Percentiles rank a stretch among this genome's conserved stretches.
Conservation (phyloP, 805 yeast species). For the Nakazawaea ishiwadae region DNA sequence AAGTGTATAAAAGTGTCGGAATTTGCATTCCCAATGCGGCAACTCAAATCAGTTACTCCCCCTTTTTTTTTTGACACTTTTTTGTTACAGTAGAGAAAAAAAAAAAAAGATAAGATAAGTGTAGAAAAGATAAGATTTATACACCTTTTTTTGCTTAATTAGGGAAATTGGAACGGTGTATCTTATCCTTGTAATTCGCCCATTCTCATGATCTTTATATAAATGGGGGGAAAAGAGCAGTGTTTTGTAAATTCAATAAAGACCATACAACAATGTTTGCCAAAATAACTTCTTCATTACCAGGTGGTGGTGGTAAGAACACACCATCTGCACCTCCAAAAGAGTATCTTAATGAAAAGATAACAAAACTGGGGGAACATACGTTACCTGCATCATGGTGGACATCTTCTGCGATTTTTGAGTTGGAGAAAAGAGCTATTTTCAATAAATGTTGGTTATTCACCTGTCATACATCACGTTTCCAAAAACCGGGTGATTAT, state of each 20-base stretch:
- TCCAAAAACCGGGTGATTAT: conserved; percentile 55
- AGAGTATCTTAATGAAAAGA: conserved; percentile 8
- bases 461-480: conserved; percentile 47
- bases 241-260: background rate
- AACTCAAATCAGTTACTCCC: background rate
- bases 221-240: too few relatives aligned
- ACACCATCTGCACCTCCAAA: conserved; percentile 10
- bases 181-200: too few relatives aligned
- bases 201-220: too few relatives aligned
- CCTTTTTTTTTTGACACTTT: background rate
- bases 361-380: conserved; percentile 33
- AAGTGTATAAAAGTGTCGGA: too few relatives aligned
- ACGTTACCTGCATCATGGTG: conserved; percentile 67
- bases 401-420: conserved; percentile 54
- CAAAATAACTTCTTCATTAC: conserved; percentile 5
- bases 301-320: conserved; percentile 6
- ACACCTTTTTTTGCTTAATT: background rate
- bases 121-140: background rate
- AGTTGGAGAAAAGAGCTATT: conserved; percentile 53
- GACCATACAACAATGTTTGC: conserved; percentile 7
- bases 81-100: background rate
- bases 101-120: background rate
- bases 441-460: conserved; percentile 55
- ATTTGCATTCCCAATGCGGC: conserved; percentile 3
- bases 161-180: conserved; percentile 6